Conservation (phyloP, 305 asterid species). For the Fraxinus xanthoxyloides region DNA sequence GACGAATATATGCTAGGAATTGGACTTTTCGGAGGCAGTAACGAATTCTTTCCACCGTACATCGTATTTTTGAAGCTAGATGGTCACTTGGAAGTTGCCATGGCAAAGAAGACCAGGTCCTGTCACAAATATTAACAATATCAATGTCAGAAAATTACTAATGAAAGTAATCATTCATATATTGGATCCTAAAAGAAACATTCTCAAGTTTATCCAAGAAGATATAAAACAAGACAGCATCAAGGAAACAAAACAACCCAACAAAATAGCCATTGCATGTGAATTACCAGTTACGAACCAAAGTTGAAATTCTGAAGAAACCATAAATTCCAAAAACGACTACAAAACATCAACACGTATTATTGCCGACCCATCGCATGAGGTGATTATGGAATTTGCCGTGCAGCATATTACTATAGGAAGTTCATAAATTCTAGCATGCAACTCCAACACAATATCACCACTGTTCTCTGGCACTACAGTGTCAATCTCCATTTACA, state of each 20-base stretch:
- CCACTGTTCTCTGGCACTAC: background rate
- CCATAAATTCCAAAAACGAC: background rate
- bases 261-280: conserved; percentile 6
- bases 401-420: background rate
- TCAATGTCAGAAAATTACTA: conserved; percentile 14
- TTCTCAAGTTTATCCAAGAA: conserved; percentile 1
- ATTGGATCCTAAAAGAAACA: background rate
- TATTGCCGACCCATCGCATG: background rate
- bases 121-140: conserved; percentile 21
- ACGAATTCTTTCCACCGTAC: conserved; percentile 44
- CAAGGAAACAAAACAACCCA: conserved; percentile 11
- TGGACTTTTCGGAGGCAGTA: conserved; percentile 69
- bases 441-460: conserved; percentile 6
- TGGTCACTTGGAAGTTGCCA: conserved; percentile 54
- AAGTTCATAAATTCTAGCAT: background rate
- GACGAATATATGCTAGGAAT: conserved; percentile 54
- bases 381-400: background rate
- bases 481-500: conserved; percentile 15
- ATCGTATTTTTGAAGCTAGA: conserved; percentile 43
- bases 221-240: conserved; percentile 16
- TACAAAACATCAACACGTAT: background rate
- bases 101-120: conserved; percentile 34
- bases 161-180: background rate
- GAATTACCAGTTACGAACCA: background rate
- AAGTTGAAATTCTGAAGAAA: background rate